Conservation (phyloP, 2,329 filamentous ascomycete species). For the Aureobasidium sp. region DNA sequence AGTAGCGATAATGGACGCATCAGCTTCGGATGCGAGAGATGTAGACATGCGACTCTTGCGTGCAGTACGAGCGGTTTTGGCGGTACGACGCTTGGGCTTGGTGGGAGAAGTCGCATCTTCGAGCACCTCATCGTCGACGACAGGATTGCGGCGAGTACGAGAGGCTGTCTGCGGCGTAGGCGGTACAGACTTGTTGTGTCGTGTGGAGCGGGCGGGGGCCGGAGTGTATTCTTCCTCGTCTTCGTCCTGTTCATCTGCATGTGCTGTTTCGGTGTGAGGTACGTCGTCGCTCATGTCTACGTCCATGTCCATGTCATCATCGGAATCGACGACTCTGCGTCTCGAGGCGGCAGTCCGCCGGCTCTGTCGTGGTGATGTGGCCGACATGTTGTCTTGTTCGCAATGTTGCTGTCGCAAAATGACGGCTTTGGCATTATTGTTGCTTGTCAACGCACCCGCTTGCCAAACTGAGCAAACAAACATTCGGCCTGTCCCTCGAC, state of each 20-base stretch:
- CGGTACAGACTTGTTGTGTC: slow-evolving; percentile 41
- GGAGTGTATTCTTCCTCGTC: slow-evolving; percentile 73
- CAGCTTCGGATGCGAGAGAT: slow-evolving; percentile 18
- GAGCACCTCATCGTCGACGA: slow-evolving; percentile 43
- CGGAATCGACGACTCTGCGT: slow-evolving; percentile 63
- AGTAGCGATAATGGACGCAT: slow-evolving; percentile 33
- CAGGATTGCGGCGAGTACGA: slow-evolving; percentile 37
- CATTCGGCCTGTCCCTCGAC: neutral
- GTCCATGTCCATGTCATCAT: slow-evolving; percentile 48
- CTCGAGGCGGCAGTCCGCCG: slow-evolving; percentile 57
- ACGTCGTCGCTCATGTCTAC: slow-evolving; percentile 38
- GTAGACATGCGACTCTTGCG: slow-evolving; percentile 29
- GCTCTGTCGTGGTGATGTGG: slow-evolving; percentile 43
- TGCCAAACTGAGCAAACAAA: slow-evolving; percentile 9
- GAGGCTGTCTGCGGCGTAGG: slow-evolving; percentile 37
- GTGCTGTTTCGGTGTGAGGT: slow-evolving; percentile 42
- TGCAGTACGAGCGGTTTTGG: slow-evolving; percentile 43
- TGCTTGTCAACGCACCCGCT: neutral
- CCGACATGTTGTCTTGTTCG: slow-evolving; percentile 25
- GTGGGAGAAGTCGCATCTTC: slow-evolving; percentile 47
- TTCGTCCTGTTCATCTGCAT: slow-evolving; percentile 49
- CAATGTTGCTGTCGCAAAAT: neutral
- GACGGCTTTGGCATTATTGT: neutral
- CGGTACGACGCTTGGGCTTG: slow-evolving; percentile 54
- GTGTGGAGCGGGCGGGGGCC: slow-evolving; percentile 51